A percentile compares a stretch with the other conserved stretches of the same genome.
These are phyloP conservation scores for Mycocentrospora acerina DNA, from an alignment of 2,329 filamentous ascomycete genomes.

Conservation along the genomic window DNA sequence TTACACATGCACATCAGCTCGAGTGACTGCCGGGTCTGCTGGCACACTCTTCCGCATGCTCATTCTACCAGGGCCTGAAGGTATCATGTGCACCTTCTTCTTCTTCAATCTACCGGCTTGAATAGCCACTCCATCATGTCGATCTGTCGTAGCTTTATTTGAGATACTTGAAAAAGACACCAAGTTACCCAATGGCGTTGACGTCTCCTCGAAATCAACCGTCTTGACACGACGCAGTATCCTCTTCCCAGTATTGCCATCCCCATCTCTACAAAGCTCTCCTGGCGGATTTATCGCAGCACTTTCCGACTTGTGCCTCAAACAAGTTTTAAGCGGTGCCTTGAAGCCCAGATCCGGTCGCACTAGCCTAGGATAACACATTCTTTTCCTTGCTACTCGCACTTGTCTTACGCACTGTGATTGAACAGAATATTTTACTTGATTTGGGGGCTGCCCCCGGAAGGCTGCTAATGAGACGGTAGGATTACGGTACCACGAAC, in stretches of 20 bases:
- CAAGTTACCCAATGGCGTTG: slow-evolving; percentile 4
- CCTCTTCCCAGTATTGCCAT: background rate
- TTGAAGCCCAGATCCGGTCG: background rate
- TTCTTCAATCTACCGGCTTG: too few relatives aligned
- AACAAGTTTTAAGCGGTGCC: slow-evolving; percentile 27
- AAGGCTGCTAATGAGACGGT: slow-evolving; percentile 9
- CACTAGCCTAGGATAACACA: too few relatives aligned
- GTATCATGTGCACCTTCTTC: too few relatives aligned
- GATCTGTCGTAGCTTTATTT: background rate
- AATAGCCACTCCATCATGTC: too few relatives aligned
- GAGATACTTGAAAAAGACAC: background rate
- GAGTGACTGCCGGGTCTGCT: slow-evolving; percentile 32
- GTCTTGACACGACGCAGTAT: slow-evolving; percentile 30
- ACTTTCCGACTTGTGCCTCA: slow-evolving; percentile 30
- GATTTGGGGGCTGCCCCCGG: slow-evolving; percentile 12
- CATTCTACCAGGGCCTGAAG: slow-evolving; percentile 12
- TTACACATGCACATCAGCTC: slow-evolving; percentile 37
- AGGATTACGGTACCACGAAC: slow-evolving; percentile 9
- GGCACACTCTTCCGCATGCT: slow-evolving; percentile 18
- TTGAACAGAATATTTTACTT: background rate
- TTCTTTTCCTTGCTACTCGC: too few relatives aligned
- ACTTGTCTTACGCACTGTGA: too few relatives aligned
- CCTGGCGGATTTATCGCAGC: slow-evolving; percentile 16
- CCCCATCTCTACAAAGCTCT: background rate
- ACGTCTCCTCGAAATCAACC: slow-evolving; percentile 29